Evolutionary conservation across 2,329 filamentous ascomycete genomes (phyloP), one percentile per base, ranked within the genome.

Genomic region (Cytospora paraplurivora): DNA sequence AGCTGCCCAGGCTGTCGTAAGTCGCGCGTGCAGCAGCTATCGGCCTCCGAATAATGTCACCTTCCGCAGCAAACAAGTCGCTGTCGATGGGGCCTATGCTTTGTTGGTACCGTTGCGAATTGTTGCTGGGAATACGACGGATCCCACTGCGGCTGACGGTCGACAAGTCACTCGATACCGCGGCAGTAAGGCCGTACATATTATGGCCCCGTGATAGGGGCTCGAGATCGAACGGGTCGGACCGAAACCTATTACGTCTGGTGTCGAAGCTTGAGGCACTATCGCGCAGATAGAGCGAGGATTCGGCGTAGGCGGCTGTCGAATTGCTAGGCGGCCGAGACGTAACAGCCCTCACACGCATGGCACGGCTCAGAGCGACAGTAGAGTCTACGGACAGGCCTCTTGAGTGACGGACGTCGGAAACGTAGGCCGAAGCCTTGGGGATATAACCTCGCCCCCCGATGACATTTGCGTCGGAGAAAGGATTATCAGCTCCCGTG

Each of bases 171-270:
- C 71, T 71, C 63, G 71, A 71, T 3, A 75, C 71, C 55, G 71
- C 71, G 54, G 69, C 69, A 17, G 71, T 69, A 37, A 72, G 69
- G 52, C 69, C 69, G 21, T 41, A 51, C 6, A 47, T 34, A 27
- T 27, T 11, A 21, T 59, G 17, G 38, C 61, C 33, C 7, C 82
- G 73, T 69, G 84, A 78, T 38, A 82, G 78, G 51, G 78, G 73
- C 70, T 88, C 86, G n/a, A 88, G 77, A 68, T 89, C 86, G 69
- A 88, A 88, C 1, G 85, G 86, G 67, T 88, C 85, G 1, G 85
- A 87, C 52, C 85, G 83, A 71, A 86, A 85, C 69, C 85, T 85
- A 69, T 82, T 82, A 62, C 82, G 79, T 17, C 77, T 74, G 7
- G 76, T 78, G 52, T 77, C 74, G n/a, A 73, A 70, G 47, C 78